Base-by-base conservation (phyloP, 2,329 filamentous ascomycete genomes). In the Bisporella sp. region DNA sequence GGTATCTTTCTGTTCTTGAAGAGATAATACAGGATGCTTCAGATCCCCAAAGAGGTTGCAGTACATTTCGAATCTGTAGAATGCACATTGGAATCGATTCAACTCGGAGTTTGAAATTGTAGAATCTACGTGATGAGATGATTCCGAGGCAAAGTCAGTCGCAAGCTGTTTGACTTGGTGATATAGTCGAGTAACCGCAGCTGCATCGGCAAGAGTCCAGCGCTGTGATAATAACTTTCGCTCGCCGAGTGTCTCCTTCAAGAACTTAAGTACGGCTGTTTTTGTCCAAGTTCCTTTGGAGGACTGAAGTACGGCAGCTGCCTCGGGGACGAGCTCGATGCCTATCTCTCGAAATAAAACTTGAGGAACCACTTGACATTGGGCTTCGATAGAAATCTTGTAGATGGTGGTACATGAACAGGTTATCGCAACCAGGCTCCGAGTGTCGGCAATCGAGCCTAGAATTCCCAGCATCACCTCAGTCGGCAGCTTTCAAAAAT, bases 21-120 rank as follows among this genome's bases (percentile, higher is more conserved):
- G 3, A 5, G 13, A 7, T 29, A 44, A 21, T 5, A 21, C 2
- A 11, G 13, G 7, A 37, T 9, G 35, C 7, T 11, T 8, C 9
- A 4, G 39, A 31, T 49, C 5, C 12, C 30, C 13, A 29, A 49
- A 51, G 31, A 52, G 28, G 39, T 48, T 52, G 41, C 42, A 47
- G 33, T 47, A 52, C 2, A 51, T 47, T 37, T 54, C 44, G 44
- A 54, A 51, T 44, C 49, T n/a, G 12, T 54, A 52, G 41, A 52
- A 54, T 9, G 49, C n/a, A n/a, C 49, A 42, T 37, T 47, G 29
- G 29, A 54, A 47, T 4, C 49, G 44, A 48, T 40, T 28, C 6
- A 39, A 33, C 35, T 43, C 39, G 13, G n/a, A n/a, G n/a, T 13
- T 8, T 12, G 46, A 51, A 12, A 21, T 11, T 31, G 33, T n/a